Evolutionary conservation across 2,329 filamentous ascomycete species (phyloP).

Genomic region (Taxawa tesnikishii): DNA sequence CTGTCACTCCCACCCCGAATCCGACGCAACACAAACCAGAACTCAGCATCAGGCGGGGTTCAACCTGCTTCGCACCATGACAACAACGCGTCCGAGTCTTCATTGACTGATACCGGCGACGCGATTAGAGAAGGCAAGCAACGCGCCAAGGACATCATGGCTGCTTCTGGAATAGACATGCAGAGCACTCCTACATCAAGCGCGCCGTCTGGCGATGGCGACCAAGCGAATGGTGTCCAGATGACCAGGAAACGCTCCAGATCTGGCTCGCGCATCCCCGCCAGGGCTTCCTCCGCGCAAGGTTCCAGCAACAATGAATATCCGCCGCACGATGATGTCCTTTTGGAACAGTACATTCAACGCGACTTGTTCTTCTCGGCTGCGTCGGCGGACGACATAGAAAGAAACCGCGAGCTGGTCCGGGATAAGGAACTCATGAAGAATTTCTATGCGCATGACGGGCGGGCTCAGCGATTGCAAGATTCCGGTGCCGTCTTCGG

Average conservation of each 20-base stretch:
- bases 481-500: slow-evolving; percentile 51
- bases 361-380: slow-evolving; percentile 49
- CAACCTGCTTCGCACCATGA: slow-evolving; percentile 1
- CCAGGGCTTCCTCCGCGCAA: slow-evolving; percentile 20
- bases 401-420: slow-evolving; percentile 33
- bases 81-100: not conserved
- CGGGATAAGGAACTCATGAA: slow-evolving; percentile 54
- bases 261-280: slow-evolving; percentile 42
- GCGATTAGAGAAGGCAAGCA: slow-evolving; percentile 47
- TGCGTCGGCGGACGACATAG: slow-evolving; percentile 37
- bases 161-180: slow-evolving; percentile 34
- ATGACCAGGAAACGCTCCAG: slow-evolving; percentile 46
- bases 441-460: slow-evolving; percentile 51
- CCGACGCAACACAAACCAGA: slow-evolving; percentile 3
- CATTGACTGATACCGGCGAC: slow-evolving; percentile 23
- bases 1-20: slow-evolving; percentile 8
- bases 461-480: slow-evolving; percentile 48
- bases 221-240: slow-evolving; percentile 35
- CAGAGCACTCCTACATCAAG: slow-evolving; percentile 11
- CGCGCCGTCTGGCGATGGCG: slow-evolving; percentile 13
- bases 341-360: slow-evolving; percentile 52
- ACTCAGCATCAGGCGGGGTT: not conserved
- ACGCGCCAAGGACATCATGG: slow-evolving; percentile 46
- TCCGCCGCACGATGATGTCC: slow-evolving; percentile 17
- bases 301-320: slow-evolving; percentile 1